Base-by-base conservation (phyloP, 2,329 filamentous ascomycete species). In the Nigrospora osmanthi region DNA sequence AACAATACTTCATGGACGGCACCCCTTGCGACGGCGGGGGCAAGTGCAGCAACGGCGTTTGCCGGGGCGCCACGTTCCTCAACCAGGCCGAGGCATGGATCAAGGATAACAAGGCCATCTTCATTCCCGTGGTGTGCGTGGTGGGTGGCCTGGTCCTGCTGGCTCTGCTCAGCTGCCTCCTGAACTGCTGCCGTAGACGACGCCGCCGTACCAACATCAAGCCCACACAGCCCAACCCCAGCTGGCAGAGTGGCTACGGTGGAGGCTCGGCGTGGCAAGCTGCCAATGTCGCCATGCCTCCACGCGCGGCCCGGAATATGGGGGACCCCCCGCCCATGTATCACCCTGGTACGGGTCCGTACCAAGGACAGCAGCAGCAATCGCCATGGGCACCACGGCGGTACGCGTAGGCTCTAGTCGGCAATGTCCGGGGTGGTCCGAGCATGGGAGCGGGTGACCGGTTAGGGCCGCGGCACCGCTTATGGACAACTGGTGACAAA, bases 1-100 rank as follows among this genome's bases (percentile, higher is more conserved):
- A 87, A 61, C 89, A 96, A 61, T 93, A 94, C 66, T 97, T 95
- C 67, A 72, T 97, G 30, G 93, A 98, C 60, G 93, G 93, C 15
- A 97, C 93, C 1, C 70, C 78, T 2, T 98, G 93, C 61, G 76
- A 81, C 43, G 86, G 85, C 15, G 87, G 88, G 44, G 93, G 93
- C 7, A 74, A 71, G 46, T 98, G 93, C 64, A 61, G 64, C 42
- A 91, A 90, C 55, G 93, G 93, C 37, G 69, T 73, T 54, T 98
- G 93, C 66, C 65, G 76, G 55, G 90, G 88, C 49, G 71, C 80
- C 33, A 83, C 78, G 28, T 75, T 87, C 2, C 73, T 74, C 54
- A 83, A 81, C 50, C 82, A 89, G 65, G 82, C 94, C 50, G 71
- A 69, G 44, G 75, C 75, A 48, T 96, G 89, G 85, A 82, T 97